Conservation (phyloP, 2,329 filamentous ascomycete genomes). For the Furcasterigmium sp. region DNA sequence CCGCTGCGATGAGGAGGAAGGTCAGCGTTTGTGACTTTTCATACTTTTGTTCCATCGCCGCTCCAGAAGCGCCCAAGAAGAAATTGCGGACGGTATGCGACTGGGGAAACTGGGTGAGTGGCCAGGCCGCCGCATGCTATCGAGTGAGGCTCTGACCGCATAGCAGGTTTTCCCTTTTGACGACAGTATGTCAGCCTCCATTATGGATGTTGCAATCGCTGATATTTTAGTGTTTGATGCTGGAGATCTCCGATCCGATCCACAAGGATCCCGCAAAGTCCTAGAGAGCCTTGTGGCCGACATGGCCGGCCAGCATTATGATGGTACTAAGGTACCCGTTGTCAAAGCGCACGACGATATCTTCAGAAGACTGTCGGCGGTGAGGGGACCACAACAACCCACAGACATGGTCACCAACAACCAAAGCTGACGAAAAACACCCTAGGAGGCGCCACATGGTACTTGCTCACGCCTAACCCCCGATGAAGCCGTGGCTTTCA, state of each 20-base stretch:
- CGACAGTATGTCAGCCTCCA: not conserved
- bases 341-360: slow-evolving; percentile 13
- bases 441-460: too few species aligned
- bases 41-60: slow-evolving; percentile 15
- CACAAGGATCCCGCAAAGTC: slow-evolving; percentile 7
- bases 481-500: too few species aligned
- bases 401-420: not conserved
- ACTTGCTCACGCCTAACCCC: too few species aligned
- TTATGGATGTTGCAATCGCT: too few species aligned
- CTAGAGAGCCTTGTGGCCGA: slow-evolving; percentile 14
- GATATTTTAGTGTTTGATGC: slow-evolving; percentile 16
- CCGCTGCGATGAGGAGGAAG: slow-evolving; percentile 7
- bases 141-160: too few species aligned
- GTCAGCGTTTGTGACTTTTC: slow-evolving; percentile 15
- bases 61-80: slow-evolving; percentile 9
- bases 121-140: not conserved
- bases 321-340: slow-evolving; percentile 5
- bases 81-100: slow-evolving; percentile 15
- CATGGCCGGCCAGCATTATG: slow-evolving; percentile 3
- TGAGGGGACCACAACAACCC: not conserved
- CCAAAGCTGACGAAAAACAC: too few species aligned
- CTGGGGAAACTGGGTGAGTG: slow-evolving; percentile 18
- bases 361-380: slow-evolving; percentile 1
- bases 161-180: not conserved
- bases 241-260: slow-evolving; percentile 11